These are phyloP conservation scores for Penicillium soppii DNA, from an alignment of 495 filamentous ascomycete genomes.

Conservation along the genomic window DNA sequence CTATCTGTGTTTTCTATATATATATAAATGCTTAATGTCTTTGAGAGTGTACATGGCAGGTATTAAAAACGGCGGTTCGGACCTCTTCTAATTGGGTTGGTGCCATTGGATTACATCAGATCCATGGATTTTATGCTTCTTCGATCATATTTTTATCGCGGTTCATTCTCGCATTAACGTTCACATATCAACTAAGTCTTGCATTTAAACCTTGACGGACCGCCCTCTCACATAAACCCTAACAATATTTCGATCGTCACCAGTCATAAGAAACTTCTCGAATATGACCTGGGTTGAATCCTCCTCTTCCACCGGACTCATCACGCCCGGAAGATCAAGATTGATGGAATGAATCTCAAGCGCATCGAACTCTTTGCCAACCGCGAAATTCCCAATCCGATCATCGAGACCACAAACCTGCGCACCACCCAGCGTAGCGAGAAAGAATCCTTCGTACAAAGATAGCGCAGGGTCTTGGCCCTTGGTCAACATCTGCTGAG, in stretches of 20 bases:
- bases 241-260: slow-evolving; percentile 62
- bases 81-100: no score
- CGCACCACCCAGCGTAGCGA: slow-evolving; percentile 64
- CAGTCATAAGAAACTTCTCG: slow-evolving; percentile 66
- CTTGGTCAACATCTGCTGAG: slow-evolving; percentile 46
- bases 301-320: slow-evolving; percentile 53
- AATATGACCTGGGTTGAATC: slow-evolving; percentile 49
- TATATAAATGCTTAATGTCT: no score
- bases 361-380: slow-evolving; percentile 66
- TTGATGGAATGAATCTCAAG: slow-evolving; percentile 47
- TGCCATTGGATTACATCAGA: no score
- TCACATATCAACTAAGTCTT: not conserved
- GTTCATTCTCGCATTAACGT: not conserved
- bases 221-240: slow-evolving; percentile 57
- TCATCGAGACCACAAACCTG: slow-evolving; percentile 55
- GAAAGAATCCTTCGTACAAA: slow-evolving; percentile 55
- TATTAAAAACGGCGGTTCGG: no score
- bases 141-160: not conserved
- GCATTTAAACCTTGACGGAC: slow-evolving; percentile 51
- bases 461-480: slow-evolving; percentile 50
- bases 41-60: no score
- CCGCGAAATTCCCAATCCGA: slow-evolving; percentile 56
- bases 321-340: slow-evolving; percentile 37
- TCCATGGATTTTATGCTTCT: no score
- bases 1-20: no score